Evolutionary conservation across 2,329 filamentous ascomycete species (phyloP), one percentile per base, ranked within the genome.

Genomic region (Colletotrichum siamense): DNA sequence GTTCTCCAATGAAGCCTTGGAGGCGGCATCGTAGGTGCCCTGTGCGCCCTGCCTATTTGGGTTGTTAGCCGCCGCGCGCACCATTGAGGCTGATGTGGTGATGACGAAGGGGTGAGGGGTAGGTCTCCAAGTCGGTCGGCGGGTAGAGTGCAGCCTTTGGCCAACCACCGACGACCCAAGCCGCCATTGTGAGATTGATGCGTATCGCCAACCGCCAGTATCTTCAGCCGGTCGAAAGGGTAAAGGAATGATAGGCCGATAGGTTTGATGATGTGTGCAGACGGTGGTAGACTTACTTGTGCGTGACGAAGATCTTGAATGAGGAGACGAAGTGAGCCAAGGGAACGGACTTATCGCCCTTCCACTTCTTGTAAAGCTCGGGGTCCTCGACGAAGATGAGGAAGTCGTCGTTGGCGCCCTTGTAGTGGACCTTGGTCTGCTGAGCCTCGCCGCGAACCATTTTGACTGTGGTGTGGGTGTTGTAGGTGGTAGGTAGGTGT

Each of bases 261-360:
- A 55, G 12, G 39, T 69, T 63, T 44, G 34, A 68, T 15, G 13
- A 34, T 24, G 55, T 55, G 6, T 52, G 57, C 59, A 70, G 72
- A n/a, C n/a, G 22, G 44, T 18, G 69, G 75, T 79, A 67, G 64
- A 88, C 94, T 88, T 90, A 98, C 96, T 94, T 94, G 89, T 98
- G 95, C 44, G 96, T 98, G 59, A 94, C 88, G 82, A 98, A 98
- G 82, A 99, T 90, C 90, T 98, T 95, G 90, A 95, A 99, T 9
- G 94, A 91, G 75, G 93, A 95, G 72, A 99, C 91, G 73, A 99
- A 96, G 82, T 98, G 93, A 2, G 95, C 91, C 64, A 99, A 88
- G 49, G 97, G 94, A 34, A 97, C 88, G 34, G 91, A 93, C 83
- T 92, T 93, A 88, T 99, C 96, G 6, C 84, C 88, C 89, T 93